Evolutionary conservation across 2,329 filamentous ascomycete genomes (phyloP), one percentile per base, ranked within the genome.

Genomic region (Venturia carpophila): DNA sequence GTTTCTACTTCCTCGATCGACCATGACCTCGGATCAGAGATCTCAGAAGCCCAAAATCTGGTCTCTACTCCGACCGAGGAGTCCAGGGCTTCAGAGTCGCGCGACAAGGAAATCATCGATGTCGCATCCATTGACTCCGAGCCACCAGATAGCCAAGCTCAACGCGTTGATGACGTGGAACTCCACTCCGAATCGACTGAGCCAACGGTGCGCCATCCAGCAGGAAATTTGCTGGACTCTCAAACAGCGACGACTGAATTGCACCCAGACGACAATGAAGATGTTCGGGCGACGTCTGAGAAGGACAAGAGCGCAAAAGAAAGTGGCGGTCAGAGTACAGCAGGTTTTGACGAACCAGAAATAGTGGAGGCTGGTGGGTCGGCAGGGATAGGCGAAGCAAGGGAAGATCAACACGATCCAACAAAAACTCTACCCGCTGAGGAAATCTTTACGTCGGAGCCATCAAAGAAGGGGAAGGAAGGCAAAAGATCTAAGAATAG

Each of bases 391-490:
- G 15, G 52, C 30, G 27, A 58, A 37, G 30, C 52, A 58, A 58
- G 52, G 52, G 30, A 58, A 9, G 27, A n/a, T 21, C 52, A 58
- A 58, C 30, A 34, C 52, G 52, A 58, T 21, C 21, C 21, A 52
- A 52, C 47, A 52, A 52, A 52, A 52, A 13, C 52, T 58, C 21
- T 39, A 17, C 19, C 21, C 17, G 10, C 34, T 5, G 60, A 62
- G 24, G 19, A 43, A 17, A 21, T 15, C 30, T 17, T 19, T 3
- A 21, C 24, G 4, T 62, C 7, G 60, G 60, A 42, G 37, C 21
- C 42, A 34, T 39, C 39, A 27, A 75, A 73, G 65, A 75, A 73
- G 52, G 64, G 66, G 45, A 70, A 69, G 27, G 72, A 72, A 66
- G 68, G 64, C 10, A 67, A 66, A 49, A 56, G 64, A 65, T 37